Evolutionary conservation across 306 rosid species (phyloP).

Genomic region (Cyamopsis tetragonoloba): DNA sequence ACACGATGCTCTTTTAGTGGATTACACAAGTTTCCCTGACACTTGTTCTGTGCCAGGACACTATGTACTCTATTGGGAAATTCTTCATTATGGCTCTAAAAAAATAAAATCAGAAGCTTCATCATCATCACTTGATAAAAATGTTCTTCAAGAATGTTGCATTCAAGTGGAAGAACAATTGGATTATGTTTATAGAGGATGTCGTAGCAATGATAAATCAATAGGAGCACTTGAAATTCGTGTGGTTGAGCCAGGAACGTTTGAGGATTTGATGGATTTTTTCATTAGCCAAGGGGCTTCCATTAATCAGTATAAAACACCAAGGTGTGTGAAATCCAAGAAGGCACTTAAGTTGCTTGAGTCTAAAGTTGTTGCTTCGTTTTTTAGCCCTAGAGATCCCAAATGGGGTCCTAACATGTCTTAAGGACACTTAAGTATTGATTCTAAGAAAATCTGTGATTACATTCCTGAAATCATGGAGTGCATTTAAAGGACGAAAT

Average conservation of each 20-base stretch:
- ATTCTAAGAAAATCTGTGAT: too few relatives aligned
- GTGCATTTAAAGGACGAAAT: too few relatives aligned
- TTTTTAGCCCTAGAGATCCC: conserved; percentile 79
- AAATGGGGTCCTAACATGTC: conserved; percentile 47
- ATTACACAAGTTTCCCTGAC: conserved; percentile 78
- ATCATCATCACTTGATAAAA: conserved; percentile 22
- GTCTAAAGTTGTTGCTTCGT: conserved; percentile 51
- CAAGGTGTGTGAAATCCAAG: conserved; percentile 72
- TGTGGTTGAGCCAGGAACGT: conserved; percentile 76
- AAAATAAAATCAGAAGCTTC: not conserved
- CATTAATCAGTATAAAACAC: conserved; percentile 89
- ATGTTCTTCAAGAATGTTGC: conserved; percentile 72
- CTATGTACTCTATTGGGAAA: conserved; percentile 87
- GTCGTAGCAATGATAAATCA: conserved; percentile 59
- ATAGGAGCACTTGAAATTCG: conserved; percentile 83
- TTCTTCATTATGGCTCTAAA: conserved; percentile 37
- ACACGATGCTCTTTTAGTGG: conserved; percentile 57
- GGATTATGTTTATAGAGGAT: conserved; percentile 68
- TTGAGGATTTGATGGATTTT: conserved; percentile 77
- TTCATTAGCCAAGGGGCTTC: conserved; percentile 72
- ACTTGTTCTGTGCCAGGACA: conserved; percentile 69
- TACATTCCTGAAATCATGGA: too few relatives aligned
- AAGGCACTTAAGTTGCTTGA: conserved; percentile 63
- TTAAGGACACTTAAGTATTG: conserved; percentile 11
- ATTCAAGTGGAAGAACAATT: conserved; percentile 72